phyloP scores from a whole-genome alignment of 1,139 yeast species.

The Yamadazyma diospyri region DNA sequence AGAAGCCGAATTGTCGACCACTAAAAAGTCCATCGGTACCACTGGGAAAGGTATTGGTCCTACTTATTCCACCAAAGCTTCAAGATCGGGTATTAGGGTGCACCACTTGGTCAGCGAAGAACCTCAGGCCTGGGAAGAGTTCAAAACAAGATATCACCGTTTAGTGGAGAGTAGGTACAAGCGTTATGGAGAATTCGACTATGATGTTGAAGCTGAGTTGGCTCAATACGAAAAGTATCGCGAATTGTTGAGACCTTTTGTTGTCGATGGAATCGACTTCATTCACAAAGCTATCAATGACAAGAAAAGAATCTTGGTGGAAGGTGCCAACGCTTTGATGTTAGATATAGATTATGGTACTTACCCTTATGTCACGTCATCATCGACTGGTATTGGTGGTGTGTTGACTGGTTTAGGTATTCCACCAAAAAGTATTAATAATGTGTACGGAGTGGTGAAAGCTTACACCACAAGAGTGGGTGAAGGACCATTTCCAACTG shows the following conservation, averaged over 20 bases:
- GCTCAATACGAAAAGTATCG: constrained; percentile 72
- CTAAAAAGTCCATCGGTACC: constrained; percentile 93
- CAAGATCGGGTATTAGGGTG: constrained; percentile 94
- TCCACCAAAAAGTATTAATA: constrained; percentile 78
- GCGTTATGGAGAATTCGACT: constrained; percentile 92
- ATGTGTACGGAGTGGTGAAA: constrained; percentile 93
- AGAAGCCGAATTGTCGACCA: constrained; percentile 83
- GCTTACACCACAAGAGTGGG: constrained; percentile 99
- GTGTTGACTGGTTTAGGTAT: constrained; percentile 95
- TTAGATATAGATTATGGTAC: constrained; percentile 97
- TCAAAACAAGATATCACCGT: constrained; percentile 73
- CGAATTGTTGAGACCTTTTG: constrained; percentile 79
- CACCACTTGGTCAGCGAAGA: constrained; percentile 91
- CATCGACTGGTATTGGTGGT: constrained; percentile 96
- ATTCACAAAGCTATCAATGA: constrained; percentile 78
- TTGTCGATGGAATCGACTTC: constrained; percentile 87
- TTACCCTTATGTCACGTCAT: constrained; percentile 95
- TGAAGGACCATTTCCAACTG: constrained; percentile 99
- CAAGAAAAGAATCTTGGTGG: constrained; percentile 85
- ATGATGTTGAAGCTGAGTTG: constrained; percentile 78
- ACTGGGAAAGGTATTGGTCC: constrained; percentile 99
- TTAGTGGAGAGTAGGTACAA: constrained; percentile 75
- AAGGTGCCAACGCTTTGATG: constrained; percentile 99
- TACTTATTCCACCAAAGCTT: constrained; percentile 93
- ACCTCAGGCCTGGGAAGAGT: constrained; percentile 91